phyloP scores from a whole-genome alignment of 2,329 filamentous ascomycete genomes.

The Monilinia fructigena region DNA sequence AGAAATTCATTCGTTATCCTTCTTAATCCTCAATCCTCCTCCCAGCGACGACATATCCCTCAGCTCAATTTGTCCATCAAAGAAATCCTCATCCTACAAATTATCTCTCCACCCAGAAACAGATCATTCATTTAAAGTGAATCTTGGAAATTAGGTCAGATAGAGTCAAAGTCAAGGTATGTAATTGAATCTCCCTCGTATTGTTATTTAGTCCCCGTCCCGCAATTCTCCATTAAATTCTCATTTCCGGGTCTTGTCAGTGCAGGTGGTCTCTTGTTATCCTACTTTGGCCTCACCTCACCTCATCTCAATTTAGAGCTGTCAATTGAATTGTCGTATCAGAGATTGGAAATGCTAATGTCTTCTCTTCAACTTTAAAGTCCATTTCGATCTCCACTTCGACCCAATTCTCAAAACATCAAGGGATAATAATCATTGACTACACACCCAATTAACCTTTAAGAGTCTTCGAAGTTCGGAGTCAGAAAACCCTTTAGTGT shows the following conservation, averaged over 20 bases:
- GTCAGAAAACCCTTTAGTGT: conserved; percentile 26
- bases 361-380: conserved; percentile 20
- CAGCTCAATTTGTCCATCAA: background rate
- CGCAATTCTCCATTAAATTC: conserved; percentile 8
- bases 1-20: background rate
- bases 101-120: conserved; percentile 6
- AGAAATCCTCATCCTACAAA: conserved; percentile 17
- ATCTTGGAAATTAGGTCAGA: conserved; percentile 10
- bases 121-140: conserved; percentile 14
- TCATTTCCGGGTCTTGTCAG: background rate
- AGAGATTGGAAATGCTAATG: conserved; percentile 31
- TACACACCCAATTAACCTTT: background rate
- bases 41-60: conserved; percentile 12
- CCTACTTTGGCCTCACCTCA: background rate
- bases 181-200: conserved; percentile 12
- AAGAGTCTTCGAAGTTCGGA: conserved; percentile 8
- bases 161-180: conserved; percentile 28
- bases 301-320: background rate
- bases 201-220: conserved; percentile 5
- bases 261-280: background rate
- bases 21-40: conserved; percentile 8
- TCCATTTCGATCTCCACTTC: conserved; percentile 21
- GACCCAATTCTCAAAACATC: background rate
- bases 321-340: conserved; percentile 6
- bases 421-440: background rate